Base-by-base conservation (phyloP, 2,329 filamentous ascomycete genomes). In the Rhynchosporium agropyri region DNA sequence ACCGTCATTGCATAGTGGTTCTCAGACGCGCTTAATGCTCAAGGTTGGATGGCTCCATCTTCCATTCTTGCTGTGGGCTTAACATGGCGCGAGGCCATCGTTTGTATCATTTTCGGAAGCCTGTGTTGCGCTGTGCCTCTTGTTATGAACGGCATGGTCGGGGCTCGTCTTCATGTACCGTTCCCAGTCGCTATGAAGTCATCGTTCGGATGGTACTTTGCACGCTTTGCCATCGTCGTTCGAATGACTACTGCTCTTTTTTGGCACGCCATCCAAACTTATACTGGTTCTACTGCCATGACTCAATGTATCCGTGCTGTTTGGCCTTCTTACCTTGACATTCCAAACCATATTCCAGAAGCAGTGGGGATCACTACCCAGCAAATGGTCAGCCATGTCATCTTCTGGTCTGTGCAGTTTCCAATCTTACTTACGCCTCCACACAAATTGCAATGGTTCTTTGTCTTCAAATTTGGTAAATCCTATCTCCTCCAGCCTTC, bases 311-410 rank as follows among this genome's bases (percentile, higher is more conserved):
- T 81, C 42, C 75, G 75, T 10, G 77, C 79, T n/a, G 77, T 79
- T 53, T 86, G 83, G 81, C 84, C 84, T 0, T 81, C 79, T 6
- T 87, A 80, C 4, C 76, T 77, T 1, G 56, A 71, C 45, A 76
- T 86, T 10, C 78, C 80, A 0, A 87, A 88, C 67, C 75, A 77
- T 28, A 77, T 87, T 4, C 76, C 74, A 1, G 77, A 73, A 8
- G 78, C 82, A 31, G 67, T 67, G n/a, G 83, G 83, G 13, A 84
- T 85, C 54, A 83, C 81, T 3, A 83, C 80, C 4, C 80, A 84
- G 66, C 80, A 81, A 15, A 78, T 87, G 78, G 69, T 84, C 38
- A 78, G 77, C 48, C 83, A 84, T 68, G 81, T 87, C 63, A 69
- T 87, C 42, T 72, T 71, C 62, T 72, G 67, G 67, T 62, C 60